Evolutionary conservation across 768 basidiomycete genomes (phyloP), one percentile per base, ranked within the genome.

Genomic region (Myochromella boudieri): DNA sequence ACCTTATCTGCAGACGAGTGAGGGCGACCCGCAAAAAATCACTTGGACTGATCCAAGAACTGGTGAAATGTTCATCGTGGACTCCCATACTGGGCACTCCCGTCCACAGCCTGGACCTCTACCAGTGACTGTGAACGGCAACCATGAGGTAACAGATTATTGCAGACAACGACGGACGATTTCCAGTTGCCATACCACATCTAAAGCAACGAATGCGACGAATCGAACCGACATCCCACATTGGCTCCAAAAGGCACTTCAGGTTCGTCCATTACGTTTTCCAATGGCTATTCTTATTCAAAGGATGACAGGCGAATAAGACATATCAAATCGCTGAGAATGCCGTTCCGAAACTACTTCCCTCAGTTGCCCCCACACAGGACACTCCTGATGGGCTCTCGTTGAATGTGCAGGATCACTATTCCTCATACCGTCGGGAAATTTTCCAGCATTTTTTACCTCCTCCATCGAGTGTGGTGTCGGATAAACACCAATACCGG

Each of bases 31-130:
- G 20, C 56, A 67, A 40, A 68, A 74, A 49, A 61, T 77, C 32
- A 38, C 66, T 17, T 88, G 87, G 86, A 75, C 66, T 24, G 86
- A 92, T 67, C 76, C 80, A n/a, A 63, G 55, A 11, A 86, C 83
- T 4, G 75, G 79, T 11, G 69, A 81, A 59, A 65, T 61, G 2
- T 85, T 82, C 57, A 47, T 78, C n/a, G 66, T 91, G 12, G 80
- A 93, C 58, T 59, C 63, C n/a, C 73, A 80, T 42, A 88, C 85
- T 8, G 87, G 87, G 8, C 81, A 88, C 60, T 89, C 85, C 6
- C 72, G 73, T 61, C 66, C 65, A 24, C 66, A 63, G 50, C 51
- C 54, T 20, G 51, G 51, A 27, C 50, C 55, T 31, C 48, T 55
- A 31, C 42, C 25, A 20, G 43, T 37, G 21, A 34, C 22, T 27